Evolutionary conservation across 1,139 yeast genomes (phyloP), one percentile per base, ranked within the genome.

Genomic region (Geotrichum cucujoidarum): DNA sequence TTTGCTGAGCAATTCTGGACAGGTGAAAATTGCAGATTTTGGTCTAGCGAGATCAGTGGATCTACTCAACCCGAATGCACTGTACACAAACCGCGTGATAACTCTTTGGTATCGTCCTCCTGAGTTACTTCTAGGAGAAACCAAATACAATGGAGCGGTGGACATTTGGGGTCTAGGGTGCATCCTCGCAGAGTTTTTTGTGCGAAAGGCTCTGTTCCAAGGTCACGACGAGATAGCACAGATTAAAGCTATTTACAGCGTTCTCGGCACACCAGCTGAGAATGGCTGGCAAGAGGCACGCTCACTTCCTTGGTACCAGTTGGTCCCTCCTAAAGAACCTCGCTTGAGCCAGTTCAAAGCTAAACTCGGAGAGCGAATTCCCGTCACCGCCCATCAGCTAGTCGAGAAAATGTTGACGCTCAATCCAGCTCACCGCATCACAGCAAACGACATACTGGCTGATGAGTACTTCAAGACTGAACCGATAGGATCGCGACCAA

Each of bases 111-210:
- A 92, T 65, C 75, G 98, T 53, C 98, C 98, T 0, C 98, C 98
- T 0, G 98, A 92, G 66, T 74, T 92, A 38, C 70, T 92, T 37
- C 66, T 92, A 48, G 98, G 98, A 1, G 81, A 95, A 0, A 90
- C 97, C 0, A 82, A 81, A 52, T 92, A 92, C 66, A 94, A 94
- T 0, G 71, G 90, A 39, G 95, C 87, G 58, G 94, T 92, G 11
- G 98, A 92, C 65, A 82, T 89, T 55, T 92, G 98, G 98, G 97
- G 98, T 0, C 83, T 89, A 55, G 98, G 98, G 1, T 92, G 98
- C 69, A 72, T 92, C 35, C 70, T 92, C 52, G 75, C 89, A 24
- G 98, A 92, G 62, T 66, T 92, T 38, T 89, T 87, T 62, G 77
- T 83, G 2, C 78, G 81, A 56, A 68, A 69, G 29, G 95, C 98